Evolutionary conservation across 2,329 filamentous ascomycete species (phyloP).

Genomic region (Xylaria sp.): DNA sequence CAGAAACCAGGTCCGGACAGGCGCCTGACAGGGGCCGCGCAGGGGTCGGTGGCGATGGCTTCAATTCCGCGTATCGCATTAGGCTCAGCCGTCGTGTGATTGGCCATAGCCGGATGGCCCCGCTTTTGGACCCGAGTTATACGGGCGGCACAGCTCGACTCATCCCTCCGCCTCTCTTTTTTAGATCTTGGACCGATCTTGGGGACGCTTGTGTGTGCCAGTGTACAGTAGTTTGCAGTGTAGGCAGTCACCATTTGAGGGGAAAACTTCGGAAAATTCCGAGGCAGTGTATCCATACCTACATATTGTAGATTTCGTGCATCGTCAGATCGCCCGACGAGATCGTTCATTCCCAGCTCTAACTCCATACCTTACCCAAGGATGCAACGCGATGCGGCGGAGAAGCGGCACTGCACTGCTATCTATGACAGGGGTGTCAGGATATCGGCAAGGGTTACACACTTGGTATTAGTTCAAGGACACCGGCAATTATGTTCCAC

Average conservation of each 20-base stretch:
- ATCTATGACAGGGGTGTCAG: too few species aligned
- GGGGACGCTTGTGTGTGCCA: neutral
- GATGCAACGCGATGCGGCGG: neutral
- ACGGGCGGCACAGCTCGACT: slow-evolving; percentile 25
- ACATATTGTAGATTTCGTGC: neutral
- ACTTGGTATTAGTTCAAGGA: neutral
- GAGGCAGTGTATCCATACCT: neutral
- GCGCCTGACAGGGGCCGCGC: slow-evolving; percentile 15
- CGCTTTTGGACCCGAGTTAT: neutral
- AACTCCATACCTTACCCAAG: neutral
- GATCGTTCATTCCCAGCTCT: neutral
- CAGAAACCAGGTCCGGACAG: too few species aligned
- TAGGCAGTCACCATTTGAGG: slow-evolving; percentile 4
- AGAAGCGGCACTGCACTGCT: neutral
- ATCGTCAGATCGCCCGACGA: neutral
- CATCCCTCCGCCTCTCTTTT: slow-evolving; percentile 6
- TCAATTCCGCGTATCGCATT: neutral
- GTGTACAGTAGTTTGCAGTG: neutral
- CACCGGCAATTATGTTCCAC: neutral
- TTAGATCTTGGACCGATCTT: neutral
- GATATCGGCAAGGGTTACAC: neutral
- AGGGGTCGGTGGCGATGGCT: slow-evolving; percentile 14
- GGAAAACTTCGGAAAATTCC: slow-evolving; percentile 15
- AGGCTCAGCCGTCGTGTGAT: neutral
- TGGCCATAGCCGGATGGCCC: neutral